Evolutionary conservation across 495 filamentous ascomycete species (phyloP), one percentile per base, ranked within the genome.

Genomic region (Podospora pseudoanserina): DNA sequence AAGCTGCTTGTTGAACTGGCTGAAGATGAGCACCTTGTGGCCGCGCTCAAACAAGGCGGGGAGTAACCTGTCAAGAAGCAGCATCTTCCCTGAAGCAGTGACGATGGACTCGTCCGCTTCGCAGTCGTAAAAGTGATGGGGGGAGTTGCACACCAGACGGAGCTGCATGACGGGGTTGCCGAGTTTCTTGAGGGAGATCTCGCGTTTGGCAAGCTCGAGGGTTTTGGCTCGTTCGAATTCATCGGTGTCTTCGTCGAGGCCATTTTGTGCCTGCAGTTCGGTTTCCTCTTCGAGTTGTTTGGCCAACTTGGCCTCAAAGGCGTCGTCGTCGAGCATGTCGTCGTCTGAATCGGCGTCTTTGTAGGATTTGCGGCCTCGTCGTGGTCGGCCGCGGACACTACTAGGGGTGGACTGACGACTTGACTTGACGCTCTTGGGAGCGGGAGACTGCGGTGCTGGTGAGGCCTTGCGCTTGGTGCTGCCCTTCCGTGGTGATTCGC

Each of bases 21-120:
- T 94, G 81, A 99, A 99, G 72, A 99, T 92, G 67, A 99, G 87
- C 49, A 97, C 87, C 75, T 97, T 97, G 78, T 97, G 94, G 39
- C 87, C 89, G 49, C 87, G 85, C 5, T 82, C 70, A 63, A 99
- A 88, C 5, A 99, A 84, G 39, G 84, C 84, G 0, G 93, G 89
- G 0, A 98, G 85, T 0, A 99, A 83, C 1, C 92, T 87, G 76
- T 98, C 95, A 0, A 99, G 87, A 3, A 99, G 85, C 9, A 96
- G 86, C 93, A 98, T 97, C 78, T 98, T 99, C 13, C 94, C 95
- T 0, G 93, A 96, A 2, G 89, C 86, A 0, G 90, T 93, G 64
- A 97, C 86, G 15, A 98, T 85, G 34, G 83, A 87, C 73, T 94
- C 90, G 74, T 98, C 93, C 1, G 90, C 80, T 0, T 83, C 72